Conservation (phyloP, 768 basidiomycete species). For the Boletales sp. region DNA sequence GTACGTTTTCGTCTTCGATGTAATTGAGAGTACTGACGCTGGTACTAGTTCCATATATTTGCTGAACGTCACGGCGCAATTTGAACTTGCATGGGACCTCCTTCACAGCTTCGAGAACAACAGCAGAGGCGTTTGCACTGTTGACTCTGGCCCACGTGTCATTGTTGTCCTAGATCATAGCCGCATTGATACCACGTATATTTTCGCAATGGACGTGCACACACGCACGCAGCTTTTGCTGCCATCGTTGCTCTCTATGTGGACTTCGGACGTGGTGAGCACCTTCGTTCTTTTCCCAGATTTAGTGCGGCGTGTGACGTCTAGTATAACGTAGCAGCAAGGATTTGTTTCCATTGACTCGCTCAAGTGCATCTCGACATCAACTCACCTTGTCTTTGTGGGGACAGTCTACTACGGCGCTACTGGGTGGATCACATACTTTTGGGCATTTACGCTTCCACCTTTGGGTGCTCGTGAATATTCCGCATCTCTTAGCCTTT, state of each 20-base stretch:
- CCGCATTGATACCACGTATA: background rate
- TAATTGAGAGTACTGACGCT: no score
- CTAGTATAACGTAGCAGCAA: no score
- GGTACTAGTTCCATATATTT: background rate
- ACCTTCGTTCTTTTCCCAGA: background rate
- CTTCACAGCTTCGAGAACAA: conserved; percentile 9
- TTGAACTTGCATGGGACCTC: conserved; percentile 8
- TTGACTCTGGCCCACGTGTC: conserved; percentile 15
- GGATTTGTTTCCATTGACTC: no score
- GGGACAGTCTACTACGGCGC: background rate
- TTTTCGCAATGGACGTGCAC: conserved; percentile 12
- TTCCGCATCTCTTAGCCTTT: conserved; percentile 1
- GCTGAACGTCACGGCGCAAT: background rate
- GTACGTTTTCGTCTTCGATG: background rate
- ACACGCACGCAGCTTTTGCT: conserved; percentile 4
- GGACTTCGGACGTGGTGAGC: conserved; percentile 2
- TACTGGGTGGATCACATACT: conserved; percentile 5
- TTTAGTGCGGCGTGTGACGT: no score
- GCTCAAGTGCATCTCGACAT: conserved; percentile 14
- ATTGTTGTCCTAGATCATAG: background rate
- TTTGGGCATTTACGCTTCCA: conserved; percentile 13
- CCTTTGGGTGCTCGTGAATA: background rate
- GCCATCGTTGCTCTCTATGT: background rate
- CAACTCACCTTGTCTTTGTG: conserved; percentile 18
- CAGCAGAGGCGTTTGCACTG: background rate